Evolutionary conservation across 768 basidiomycete genomes (phyloP).

Genomic region (Tylopilus intermedius): DNA sequence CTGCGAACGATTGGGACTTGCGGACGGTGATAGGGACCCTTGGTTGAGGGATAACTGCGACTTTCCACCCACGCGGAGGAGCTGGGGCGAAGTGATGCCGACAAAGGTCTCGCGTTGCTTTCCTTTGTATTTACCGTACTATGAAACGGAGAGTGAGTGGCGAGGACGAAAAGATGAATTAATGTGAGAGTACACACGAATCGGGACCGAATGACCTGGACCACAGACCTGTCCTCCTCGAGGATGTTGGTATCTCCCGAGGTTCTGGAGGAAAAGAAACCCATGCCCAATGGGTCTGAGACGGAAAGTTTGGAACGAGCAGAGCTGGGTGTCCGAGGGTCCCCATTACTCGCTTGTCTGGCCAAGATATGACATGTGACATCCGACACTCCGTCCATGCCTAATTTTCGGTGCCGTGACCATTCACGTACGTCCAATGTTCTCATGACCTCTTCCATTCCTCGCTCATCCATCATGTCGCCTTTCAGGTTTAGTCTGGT

Average conservation of each 20-base stretch:
- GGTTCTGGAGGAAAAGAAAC: constrained; percentile 30
- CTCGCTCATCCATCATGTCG: constrained; percentile 14
- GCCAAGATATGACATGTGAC: constrained; percentile 22
- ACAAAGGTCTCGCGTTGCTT: constrained; percentile 45
- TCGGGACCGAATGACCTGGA: constrained; percentile 56
- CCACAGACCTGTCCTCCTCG: constrained; percentile 42
- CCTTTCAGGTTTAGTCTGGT: neutral
- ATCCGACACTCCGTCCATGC: constrained; percentile 22
- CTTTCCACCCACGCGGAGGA: constrained; percentile 22
- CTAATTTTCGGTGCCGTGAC: constrained; percentile 14
- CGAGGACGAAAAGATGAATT: constrained; percentile 5
- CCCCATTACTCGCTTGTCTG: constrained; percentile 8
- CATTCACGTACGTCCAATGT: neutral
- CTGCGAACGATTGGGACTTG: constrained; percentile 15
- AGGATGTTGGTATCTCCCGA: constrained; percentile 13
- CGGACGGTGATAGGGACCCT: constrained; percentile 11
- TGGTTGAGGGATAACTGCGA: constrained; percentile 19
- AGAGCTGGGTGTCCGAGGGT: constrained; percentile 22
- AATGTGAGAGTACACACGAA: constrained; percentile 42
- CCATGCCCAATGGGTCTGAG: constrained; percentile 15
- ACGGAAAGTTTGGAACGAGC: neutral
- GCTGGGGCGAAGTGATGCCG: constrained; percentile 31
- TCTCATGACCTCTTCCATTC: neutral
- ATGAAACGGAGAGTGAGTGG: constrained; percentile 10
- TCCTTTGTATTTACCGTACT: constrained; percentile 58